phyloP scores from a whole-genome alignment of 352 stramenopile genomes.

The Phytophthora syringae region DNA sequence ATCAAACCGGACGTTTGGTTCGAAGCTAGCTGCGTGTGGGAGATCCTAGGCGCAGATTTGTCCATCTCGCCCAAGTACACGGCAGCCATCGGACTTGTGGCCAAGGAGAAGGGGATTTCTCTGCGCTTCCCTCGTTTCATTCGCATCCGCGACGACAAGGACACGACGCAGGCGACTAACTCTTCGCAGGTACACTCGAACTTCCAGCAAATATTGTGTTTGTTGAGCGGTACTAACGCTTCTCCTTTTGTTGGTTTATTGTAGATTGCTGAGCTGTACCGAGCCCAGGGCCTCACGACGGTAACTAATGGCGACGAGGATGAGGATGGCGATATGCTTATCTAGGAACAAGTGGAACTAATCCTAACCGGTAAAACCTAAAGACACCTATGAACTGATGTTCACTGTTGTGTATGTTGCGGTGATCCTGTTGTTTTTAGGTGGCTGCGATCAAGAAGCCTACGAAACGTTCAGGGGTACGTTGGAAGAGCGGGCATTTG shows the following conservation, averaged over 20 bases:
- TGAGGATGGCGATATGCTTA: constrained; percentile 82
- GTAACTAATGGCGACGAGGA: constrained; percentile 67
- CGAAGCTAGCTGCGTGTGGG: constrained; percentile 96
- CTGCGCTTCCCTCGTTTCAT: constrained; percentile 99
- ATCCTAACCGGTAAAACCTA: constrained; percentile 17
- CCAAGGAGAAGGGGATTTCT: constrained; percentile 95
- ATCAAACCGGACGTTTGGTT: constrained; percentile 97
- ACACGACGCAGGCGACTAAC: constrained; percentile 94
- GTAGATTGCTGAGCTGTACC: constrained; percentile 87
- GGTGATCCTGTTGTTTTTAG: constrained; percentile 14
- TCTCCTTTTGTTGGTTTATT: neutral
- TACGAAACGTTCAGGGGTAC: constrained; percentile 19
- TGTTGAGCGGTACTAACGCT: neutral
- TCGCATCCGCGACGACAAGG: constrained; percentile 98
- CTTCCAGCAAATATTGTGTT: neutral
- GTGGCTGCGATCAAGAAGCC: constrained; percentile 5
- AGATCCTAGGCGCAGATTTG: constrained; percentile 98
- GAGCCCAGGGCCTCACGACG: constrained; percentile 75
- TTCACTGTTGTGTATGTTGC: constrained; percentile 9
- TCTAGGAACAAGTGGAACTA: constrained; percentile 50
- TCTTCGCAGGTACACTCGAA: constrained; percentile 91
- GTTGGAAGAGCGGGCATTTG: constrained; percentile 7
- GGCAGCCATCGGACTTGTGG: constrained; percentile 92
- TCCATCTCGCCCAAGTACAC: constrained; percentile 99
- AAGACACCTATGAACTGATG: constrained; percentile 14